Percentiles rank a stretch among this genome's conserved stretches.
phyloP scores from a whole-genome alignment of 2,329 filamentous ascomycete genomes.

The Cercospora sp. region DNA sequence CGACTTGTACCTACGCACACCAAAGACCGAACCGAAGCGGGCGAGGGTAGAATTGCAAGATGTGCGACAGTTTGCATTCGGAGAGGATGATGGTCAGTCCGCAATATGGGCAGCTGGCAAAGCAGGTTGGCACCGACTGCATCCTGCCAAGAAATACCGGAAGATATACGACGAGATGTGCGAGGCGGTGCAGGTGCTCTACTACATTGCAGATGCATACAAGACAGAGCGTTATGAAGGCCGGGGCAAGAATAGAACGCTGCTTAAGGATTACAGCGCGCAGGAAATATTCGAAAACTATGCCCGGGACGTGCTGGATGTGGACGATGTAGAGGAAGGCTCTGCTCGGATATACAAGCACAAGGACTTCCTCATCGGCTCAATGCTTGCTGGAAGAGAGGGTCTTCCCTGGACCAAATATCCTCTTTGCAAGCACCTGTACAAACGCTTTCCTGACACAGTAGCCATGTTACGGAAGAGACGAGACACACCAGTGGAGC shows the following conservation, averaged over 20 bases:
- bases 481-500: constrained; percentile 11
- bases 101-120: constrained; percentile 66
- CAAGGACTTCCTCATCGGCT: constrained; percentile 48
- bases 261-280: constrained; percentile 38
- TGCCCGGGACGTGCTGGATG: constrained; percentile 28
- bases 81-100: constrained; percentile 56
- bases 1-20: constrained; percentile 27
- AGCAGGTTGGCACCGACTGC: constrained; percentile 69
- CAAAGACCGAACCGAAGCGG: constrained; percentile 24
- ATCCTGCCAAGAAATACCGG: constrained; percentile 59
- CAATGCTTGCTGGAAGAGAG: constrained; percentile 48
- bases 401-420: constrained; percentile 48
- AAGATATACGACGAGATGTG: constrained; percentile 61
- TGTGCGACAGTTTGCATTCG: constrained; percentile 51
- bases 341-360: constrained; percentile 34
- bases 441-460: constrained; percentile 40
- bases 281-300: constrained; percentile 44
- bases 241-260: constrained; percentile 40
- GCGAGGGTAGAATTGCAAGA: constrained; percentile 57
- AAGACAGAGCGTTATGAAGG: constrained; percentile 34
- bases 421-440: constrained; percentile 46
- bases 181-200: constrained; percentile 65
- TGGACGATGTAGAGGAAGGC: constrained; percentile 31
- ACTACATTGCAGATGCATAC: constrained; percentile 62
- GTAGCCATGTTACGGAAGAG: constrained; percentile 19